Evolutionary conservation across 345 rosid species (phyloP), one percentile per base, ranked within the genome.

Genomic region (Salix dunnii): DNA sequence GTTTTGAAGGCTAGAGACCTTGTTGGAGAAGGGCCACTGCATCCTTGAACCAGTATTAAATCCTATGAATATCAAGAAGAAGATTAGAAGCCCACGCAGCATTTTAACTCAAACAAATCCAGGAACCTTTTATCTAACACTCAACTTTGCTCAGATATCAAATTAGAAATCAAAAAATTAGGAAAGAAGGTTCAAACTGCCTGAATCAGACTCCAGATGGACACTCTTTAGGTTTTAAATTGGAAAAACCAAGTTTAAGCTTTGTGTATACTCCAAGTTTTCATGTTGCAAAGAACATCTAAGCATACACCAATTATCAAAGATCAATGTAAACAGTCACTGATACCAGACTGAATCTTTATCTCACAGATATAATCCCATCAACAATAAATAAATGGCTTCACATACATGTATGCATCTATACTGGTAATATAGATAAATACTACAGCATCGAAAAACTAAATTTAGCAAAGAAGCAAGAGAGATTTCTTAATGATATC

Each of bases 21-120:
- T 84, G 81, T 83, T 84, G 36, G 83, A 51, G 71, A 85, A 88
- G 25, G 91, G 85, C 95, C 92, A 86, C 51, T 82, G 90, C n/a
- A 82, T 80, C 60, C 79, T 86, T 13, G 83, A 74, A 30, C 83
- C 84, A 67, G 67, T 84, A 70, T 68, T 25, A 77, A 80, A 84
- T 64, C 91, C 84, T 88, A 73, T 43, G 73, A 30, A 72, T 71
- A n/a, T 66, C 51, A 71, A 62, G 11, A 35, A 64, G 38, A 49
- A 49, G 38, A 77, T 48, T 48, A 77, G 40, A 13, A 36, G 12
- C 31, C n/a, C 13, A 43, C 46, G 16, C 20, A 30, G 18, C 74
- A 53, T 69, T 28, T 13, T n/a, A 58, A 21, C 25, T 58, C 16
- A 36, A 14, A n/a, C 25, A 78, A 43, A 53, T 28, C 28, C 30